phyloP scores from a whole-genome alignment of 306 rosid species.

The Acacia crassicarpa region DNA sequence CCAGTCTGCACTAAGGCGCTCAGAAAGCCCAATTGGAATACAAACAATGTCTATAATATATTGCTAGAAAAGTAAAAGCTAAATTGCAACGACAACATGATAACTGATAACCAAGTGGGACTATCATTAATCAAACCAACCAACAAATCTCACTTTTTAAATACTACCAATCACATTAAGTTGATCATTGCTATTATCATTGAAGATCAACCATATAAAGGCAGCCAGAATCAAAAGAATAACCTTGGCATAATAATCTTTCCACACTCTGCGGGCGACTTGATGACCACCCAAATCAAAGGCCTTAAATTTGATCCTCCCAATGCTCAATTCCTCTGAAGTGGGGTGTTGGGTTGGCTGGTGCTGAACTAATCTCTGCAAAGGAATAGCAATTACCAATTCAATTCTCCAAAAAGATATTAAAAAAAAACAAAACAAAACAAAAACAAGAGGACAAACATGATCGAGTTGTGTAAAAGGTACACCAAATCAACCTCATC shows the following conservation, averaged over 20 bases:
- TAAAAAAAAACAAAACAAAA: not conserved
- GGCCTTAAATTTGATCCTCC: constrained; percentile 84
- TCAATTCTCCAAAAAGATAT: not conserved
- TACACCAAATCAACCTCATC: constrained; percentile 52
- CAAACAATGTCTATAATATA: not conserved
- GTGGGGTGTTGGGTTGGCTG: constrained; percentile 92
- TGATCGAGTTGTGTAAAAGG: not conserved
- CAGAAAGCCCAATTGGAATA: not conserved
- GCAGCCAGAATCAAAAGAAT: constrained; percentile 2
- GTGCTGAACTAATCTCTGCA: constrained; percentile 82
- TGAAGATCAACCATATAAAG: not conserved
- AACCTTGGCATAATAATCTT: constrained; percentile 87
- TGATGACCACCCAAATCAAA: constrained; percentile 93
- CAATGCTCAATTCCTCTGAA: constrained; percentile 86
- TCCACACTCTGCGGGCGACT: constrained; percentile 91
- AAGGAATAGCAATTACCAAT: not conserved
- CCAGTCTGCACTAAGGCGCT: not conserved
- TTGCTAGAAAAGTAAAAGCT: not conserved
- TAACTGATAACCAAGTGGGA: constrained; percentile 4
- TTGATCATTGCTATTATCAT: not conserved
- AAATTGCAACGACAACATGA: not conserved
- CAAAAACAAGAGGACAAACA: not conserved
- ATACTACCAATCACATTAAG: not conserved
- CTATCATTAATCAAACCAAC: not conserved
- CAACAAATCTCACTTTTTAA: constrained; percentile 27